phyloP scores from a whole-genome alignment of 2,329 filamentous ascomycete genomes.

The Nigrograna mackinnonii region DNA sequence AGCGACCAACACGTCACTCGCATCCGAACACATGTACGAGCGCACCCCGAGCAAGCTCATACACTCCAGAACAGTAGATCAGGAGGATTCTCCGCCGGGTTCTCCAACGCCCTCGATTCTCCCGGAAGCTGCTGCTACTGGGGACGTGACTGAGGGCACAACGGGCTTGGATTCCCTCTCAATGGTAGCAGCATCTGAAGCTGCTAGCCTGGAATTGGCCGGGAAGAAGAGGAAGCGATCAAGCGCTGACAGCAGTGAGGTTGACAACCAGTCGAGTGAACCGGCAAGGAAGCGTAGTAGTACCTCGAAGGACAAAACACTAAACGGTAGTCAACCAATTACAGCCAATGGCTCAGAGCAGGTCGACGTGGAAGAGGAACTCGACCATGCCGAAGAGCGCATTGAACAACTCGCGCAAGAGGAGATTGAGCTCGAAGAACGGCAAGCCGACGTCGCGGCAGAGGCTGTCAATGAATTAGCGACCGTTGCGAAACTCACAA shows the following conservation, averaged over 20 bases:
- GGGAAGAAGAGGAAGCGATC: conserved; percentile 51
- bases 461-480: conserved; percentile 36
- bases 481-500: conserved; percentile 39
- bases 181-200: conserved; percentile 33
- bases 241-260: conserved; percentile 42
- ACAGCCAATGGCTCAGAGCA: conserved; percentile 30
- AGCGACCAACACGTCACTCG: conserved; percentile 35
- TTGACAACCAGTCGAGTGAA: conserved; percentile 38
- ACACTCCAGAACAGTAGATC: conserved; percentile 34
- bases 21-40: conserved; percentile 34
- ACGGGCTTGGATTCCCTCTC: conserved; percentile 31
- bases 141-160: conserved; percentile 19
- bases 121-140: conserved; percentile 21
- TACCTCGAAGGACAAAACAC: conserved; percentile 18
- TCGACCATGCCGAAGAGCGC: conserved; percentile 50
- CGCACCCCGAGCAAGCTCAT: conserved; percentile 42
- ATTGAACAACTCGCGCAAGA: conserved; percentile 34
- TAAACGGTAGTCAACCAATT: conserved; percentile 35
- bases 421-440: conserved; percentile 36
- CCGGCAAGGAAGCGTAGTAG: conserved; percentile 42
- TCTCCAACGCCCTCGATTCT: conserved; percentile 22
- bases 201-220: conserved; percentile 29
- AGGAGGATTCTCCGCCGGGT: conserved; percentile 30
- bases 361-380: conserved; percentile 52
- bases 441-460: conserved; percentile 35